Conservation (phyloP, 192 early-diverging fungal genomes). For the Pilobolus umbonatus region DNA sequence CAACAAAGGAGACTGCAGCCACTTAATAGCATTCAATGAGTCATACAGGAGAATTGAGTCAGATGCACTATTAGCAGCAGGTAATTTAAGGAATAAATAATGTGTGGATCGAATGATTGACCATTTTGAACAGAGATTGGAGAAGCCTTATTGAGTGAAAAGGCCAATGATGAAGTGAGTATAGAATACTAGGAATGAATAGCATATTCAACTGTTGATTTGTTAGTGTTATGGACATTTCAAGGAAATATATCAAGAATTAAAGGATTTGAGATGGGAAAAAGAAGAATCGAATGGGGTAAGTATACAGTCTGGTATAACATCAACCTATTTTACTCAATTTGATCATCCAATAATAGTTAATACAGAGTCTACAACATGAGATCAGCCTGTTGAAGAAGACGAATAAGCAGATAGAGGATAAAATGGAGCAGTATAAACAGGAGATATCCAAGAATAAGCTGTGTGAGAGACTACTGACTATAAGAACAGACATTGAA, state of each 20-base stretch:
- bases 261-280: not conserved
- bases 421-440: not conserved
- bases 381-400: too few species aligned
- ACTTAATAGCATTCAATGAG: slow-evolving; percentile 5
- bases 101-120: too few species aligned
- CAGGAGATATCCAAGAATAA: not conserved
- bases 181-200: too few species aligned
- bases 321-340: too few species aligned
- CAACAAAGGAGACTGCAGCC: not conserved
- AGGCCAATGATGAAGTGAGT: too few species aligned
- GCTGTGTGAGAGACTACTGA: not conserved
- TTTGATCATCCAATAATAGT: too few species aligned
- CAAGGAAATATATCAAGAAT: not conserved
- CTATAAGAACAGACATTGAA: not conserved
- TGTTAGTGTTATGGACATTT: too few species aligned
- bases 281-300: slow-evolving; percentile 1
- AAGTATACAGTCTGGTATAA: too few species aligned
- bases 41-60: not conserved
- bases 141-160: too few species aligned
- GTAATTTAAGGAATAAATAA: not conserved
- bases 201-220: too few species aligned
- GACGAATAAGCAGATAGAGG: not conserved
- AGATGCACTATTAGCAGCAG: slow-evolving; percentile 16
- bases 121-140: too few species aligned
- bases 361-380: too few species aligned